These are phyloP conservation scores for Talaromyces wortmannii DNA, from an alignment of 495 filamentous ascomycete species.

Conservation along the genomic window DNA sequence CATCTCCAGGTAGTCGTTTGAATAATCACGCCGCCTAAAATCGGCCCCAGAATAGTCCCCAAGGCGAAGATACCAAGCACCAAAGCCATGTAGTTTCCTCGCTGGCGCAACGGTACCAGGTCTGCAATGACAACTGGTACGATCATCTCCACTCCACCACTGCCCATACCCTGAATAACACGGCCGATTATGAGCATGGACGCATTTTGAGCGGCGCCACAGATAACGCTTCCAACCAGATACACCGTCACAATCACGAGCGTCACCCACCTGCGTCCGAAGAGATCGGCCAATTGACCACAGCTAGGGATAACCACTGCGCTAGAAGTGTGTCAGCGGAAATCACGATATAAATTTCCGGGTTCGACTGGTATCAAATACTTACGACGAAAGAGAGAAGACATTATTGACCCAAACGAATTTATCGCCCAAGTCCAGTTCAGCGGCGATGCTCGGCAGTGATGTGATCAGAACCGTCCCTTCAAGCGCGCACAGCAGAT, in stretches of 20 bases:
- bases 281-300: constrained; percentile 41
- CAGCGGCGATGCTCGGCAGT: constrained; percentile 26
- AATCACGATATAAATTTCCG: constrained; percentile 5
- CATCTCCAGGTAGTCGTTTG: constrained; percentile 35
- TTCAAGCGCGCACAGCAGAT: constrained; percentile 20
- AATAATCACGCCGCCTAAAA: constrained; percentile 62
- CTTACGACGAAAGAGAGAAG: constrained; percentile 20
- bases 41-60: constrained; percentile 60
- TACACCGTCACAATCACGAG: constrained; percentile 32
- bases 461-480: constrained; percentile 27
- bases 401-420: constrained; percentile 31
- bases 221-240: constrained; percentile 35
- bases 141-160: constrained; percentile 35
- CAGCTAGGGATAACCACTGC: constrained; percentile 1
- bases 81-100: constrained; percentile 18
- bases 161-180: constrained; percentile 25
- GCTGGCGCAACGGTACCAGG: constrained; percentile 18
- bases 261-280: constrained; percentile 42
- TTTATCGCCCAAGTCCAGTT: constrained; percentile 15
- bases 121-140: constrained; percentile 45
- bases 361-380: neutral
- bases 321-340: constrained; percentile 9
- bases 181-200: constrained; percentile 28
- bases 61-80: constrained; percentile 55
- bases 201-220: constrained; percentile 17